These are phyloP conservation scores for Microstroma glucosiphilum DNA, from an alignment of 1,284 basidiomycete genomes.

Conservation along the genomic window DNA sequence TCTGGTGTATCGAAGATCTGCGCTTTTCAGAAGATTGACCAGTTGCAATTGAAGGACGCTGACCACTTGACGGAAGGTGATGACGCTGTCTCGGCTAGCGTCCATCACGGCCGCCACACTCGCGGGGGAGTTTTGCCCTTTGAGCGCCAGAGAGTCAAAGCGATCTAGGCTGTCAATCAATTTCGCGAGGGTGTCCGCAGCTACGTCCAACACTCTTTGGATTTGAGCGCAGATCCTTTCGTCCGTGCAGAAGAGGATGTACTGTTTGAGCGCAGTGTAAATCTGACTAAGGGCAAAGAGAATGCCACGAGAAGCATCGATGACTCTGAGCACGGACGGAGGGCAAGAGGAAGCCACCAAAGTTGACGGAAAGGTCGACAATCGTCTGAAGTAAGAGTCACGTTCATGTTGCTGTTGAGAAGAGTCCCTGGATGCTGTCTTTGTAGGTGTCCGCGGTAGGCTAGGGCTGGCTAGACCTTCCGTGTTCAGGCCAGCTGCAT, in stretches of 20 bases:
- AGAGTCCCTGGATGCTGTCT: not conserved
- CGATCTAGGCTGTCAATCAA: slow-evolving; percentile 84
- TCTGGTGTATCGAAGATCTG: slow-evolving; percentile 80
- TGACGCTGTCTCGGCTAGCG: slow-evolving; percentile 76
- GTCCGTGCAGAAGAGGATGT: slow-evolving; percentile 75
- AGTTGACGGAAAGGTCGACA: slow-evolving; percentile 63
- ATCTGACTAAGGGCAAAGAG: slow-evolving; percentile 89
- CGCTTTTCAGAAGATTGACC: slow-evolving; percentile 61
- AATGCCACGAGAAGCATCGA: slow-evolving; percentile 83
- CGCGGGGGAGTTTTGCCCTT: slow-evolving; percentile 60
- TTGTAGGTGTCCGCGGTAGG: too few species aligned
- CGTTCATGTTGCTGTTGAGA: slow-evolving; percentile 58
- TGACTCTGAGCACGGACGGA: slow-evolving; percentile 64
- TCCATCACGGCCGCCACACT: slow-evolving; percentile 72
- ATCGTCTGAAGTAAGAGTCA: slow-evolving; percentile 79
- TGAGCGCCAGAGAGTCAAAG: slow-evolving; percentile 71
- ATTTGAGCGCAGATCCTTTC: slow-evolving; percentile 77
- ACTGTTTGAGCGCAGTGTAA: slow-evolving; percentile 81
- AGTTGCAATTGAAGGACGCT: slow-evolving; percentile 75
- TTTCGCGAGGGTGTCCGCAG: slow-evolving; percentile 71
- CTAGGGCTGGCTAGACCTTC: too few species aligned
- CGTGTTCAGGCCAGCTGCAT: too few species aligned
- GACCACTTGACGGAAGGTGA: slow-evolving; percentile 78
- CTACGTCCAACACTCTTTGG: slow-evolving; percentile 75
- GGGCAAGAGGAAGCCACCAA: slow-evolving; percentile 68